Evolutionary conservation across 148 eudicot species (phyloP), one percentile per base, ranked within the genome.

Genomic region (Bassia scoparia): DNA sequence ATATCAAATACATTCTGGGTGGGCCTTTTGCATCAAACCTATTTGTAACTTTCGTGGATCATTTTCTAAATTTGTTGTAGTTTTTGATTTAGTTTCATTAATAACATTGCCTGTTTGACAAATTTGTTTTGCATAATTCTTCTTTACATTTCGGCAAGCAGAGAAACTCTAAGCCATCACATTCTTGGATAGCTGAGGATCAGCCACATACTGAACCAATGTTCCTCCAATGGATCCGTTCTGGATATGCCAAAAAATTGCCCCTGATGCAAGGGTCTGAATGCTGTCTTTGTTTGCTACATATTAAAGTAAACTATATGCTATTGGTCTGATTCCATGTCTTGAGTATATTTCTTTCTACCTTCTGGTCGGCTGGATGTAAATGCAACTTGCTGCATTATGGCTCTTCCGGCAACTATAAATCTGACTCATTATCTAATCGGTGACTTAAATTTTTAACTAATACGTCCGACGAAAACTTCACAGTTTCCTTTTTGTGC

Each of bases 141-240:
- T 43, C 27, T 48, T 59, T 63, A 76, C 89, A 96, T 97, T 62
- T 96, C 99, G 5, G 99, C 60, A 96, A 96, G 81, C 87, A n/a
- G 94, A 81, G 99, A 96, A 81, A 90, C 93, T 34, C 89, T 63
- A 96, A 92, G 86, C 99, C 71, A 85, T 96, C 66, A 96, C 97
- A 76, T 96, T 96, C 83, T 72, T 96, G 73, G 99, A 92, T 77
- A 96, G 99, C 99, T 84, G 99, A 96, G 85, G 92, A 90, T 81
- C 97, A 96, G 79, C 92, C 94, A 3, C 94, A 86, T 64, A 96
- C 90, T 21, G 99, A 96, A 26, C 92, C 90, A 69, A 96, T 85
- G 96, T 96, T 76, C 99, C 97, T 27, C 99, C 97, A 49, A 90
- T 96, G 97, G 99, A 96, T 76, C 99, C 97, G 94, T 96, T 43